phyloP scores from a whole-genome alignment of 345 rosid genomes.

The Cardamine resedifolia region DNA sequence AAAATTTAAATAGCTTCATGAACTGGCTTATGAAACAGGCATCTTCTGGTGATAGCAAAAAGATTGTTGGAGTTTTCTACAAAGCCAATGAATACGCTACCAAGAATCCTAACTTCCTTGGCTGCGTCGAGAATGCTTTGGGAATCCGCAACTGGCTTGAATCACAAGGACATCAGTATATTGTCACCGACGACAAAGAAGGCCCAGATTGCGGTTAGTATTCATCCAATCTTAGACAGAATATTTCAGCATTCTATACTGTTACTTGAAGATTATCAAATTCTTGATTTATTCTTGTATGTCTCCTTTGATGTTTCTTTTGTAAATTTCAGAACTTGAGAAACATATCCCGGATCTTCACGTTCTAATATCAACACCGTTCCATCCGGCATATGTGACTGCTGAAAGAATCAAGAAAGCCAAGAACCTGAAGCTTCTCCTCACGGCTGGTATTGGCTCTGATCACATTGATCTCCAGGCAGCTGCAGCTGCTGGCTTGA shows the following conservation, averaged over 20 bases:
- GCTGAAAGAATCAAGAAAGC: constrained; percentile 92
- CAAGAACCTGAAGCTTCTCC: constrained; percentile 82
- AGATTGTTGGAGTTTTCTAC: constrained; percentile 97
- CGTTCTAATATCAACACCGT: constrained; percentile 83
- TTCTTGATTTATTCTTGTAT: neutral
- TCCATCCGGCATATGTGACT: constrained; percentile 92
- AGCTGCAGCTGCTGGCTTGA: constrained; percentile 84
- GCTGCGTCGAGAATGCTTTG: constrained; percentile 72
- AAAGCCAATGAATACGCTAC: constrained; percentile 80
- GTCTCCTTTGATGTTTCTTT: neutral
- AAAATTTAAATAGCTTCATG: neutral
- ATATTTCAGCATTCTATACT: neutral
- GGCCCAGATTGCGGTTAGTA: constrained; percentile 68
- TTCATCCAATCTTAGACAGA: neutral
- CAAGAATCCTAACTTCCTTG: constrained; percentile 75
- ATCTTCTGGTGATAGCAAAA: constrained; percentile 70
- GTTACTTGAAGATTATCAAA: neutral
- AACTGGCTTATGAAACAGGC: constrained; percentile 46
- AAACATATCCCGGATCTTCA: constrained; percentile 88
- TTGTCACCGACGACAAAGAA: constrained; percentile 92
- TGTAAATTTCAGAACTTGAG: constrained; percentile 58
- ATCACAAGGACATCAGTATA: constrained; percentile 82
- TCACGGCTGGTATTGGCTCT: constrained; percentile 94
- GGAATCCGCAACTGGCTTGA: constrained; percentile 83
- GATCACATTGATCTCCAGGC: constrained; percentile 90